Evolutionary conservation across 768 basidiomycete genomes (phyloP).

Genomic region (Tulasnella sp.): DNA sequence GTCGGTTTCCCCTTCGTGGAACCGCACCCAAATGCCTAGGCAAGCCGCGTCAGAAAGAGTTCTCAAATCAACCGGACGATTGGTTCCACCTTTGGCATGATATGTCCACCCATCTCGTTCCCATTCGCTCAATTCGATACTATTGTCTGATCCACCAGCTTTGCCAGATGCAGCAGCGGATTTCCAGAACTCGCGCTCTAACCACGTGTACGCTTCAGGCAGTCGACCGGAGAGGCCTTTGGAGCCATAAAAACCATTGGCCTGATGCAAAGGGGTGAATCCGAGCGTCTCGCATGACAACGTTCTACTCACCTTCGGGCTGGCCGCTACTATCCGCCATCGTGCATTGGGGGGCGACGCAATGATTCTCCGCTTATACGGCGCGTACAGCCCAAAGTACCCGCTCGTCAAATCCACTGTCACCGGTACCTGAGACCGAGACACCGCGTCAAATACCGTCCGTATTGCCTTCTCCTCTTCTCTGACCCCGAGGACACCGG

Average conservation of each 20-base stretch:
- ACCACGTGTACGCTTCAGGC: slow-evolving; percentile 85
- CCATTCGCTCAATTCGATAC: slow-evolving; percentile 79
- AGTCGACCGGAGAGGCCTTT: slow-evolving; percentile 82
- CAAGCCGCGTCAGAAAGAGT: too few species aligned
- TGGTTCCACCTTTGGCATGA: slow-evolving; percentile 92
- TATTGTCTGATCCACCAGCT: neutral
- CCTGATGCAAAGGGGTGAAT: slow-evolving; percentile 35
- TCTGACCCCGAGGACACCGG: slow-evolving; percentile 71
- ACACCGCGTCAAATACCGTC: slow-evolving; percentile 44
- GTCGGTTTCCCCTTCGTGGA: neutral
- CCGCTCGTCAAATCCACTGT: slow-evolving; percentile 75
- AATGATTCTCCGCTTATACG: slow-evolving; percentile 61
- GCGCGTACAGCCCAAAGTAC: slow-evolving; percentile 78
- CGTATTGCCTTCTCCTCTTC: slow-evolving; percentile 65
- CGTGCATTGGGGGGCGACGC: slow-evolving; percentile 35
- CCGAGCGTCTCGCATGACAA: slow-evolving; percentile 1
- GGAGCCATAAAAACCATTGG: slow-evolving; percentile 92
- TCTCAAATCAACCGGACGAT: neutral
- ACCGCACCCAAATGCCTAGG: neutral
- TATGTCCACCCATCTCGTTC: slow-evolving; percentile 86
- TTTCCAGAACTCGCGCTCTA: slow-evolving; percentile 65
- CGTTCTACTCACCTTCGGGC: slow-evolving; percentile 53
- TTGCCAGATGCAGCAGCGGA: slow-evolving; percentile 3
- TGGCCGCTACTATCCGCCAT: slow-evolving; percentile 69
- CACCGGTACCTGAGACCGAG: neutral